Evolutionary conservation across 441 rosid species (phyloP), one percentile per base, ranked within the genome.

Genomic region (Heliophila coronopifolia): DNA sequence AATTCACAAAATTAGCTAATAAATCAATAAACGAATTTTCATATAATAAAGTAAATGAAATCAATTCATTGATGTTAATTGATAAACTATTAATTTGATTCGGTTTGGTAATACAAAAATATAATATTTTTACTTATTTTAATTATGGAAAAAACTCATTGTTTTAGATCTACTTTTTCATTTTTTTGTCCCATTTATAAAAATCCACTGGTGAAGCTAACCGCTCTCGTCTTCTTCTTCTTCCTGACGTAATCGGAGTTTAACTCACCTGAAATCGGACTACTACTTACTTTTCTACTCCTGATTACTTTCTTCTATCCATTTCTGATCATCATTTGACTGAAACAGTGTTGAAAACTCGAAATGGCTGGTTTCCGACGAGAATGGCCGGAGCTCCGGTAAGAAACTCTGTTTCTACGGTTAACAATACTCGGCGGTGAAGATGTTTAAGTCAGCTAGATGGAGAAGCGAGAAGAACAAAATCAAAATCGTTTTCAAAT

Each of bases 391-490:
- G 73, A 45, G 72, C 64, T 67, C 73, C 72, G 40, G 71, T 76
- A 54, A 67, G 4, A 9, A 52, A 17, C 10, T 10, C 11, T 30
- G 17, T 17, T 46, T 30, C 9, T 10, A 16, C 58, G 68, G 75
- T 67, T 94, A 83, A 84, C 74, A 59, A 55, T 22, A 65, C 30
- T 49, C 16, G 18, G 2, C 31, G 43, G 65, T 47, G 36, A 47
- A 63, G 74, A 92, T 92, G 97, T 92, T 92, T 62, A 76, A 77
- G 75, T 69, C 99, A 27, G 81, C 73, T 63, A 74, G 88, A 76
- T 83, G 97, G 97, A 68, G 94, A 67, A 79, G 70, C 58, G 94
- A 88, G 54, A 85, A 72, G 92, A 77, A 71, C 67, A 88, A 75
- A 77, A 69, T 92, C 84, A 85, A 79, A 73, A 69, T 76, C 19